These are phyloP conservation scores for Claviceps humidiphila DNA, from an alignment of 2,329 filamentous ascomycete species.

Conservation along the genomic window DNA sequence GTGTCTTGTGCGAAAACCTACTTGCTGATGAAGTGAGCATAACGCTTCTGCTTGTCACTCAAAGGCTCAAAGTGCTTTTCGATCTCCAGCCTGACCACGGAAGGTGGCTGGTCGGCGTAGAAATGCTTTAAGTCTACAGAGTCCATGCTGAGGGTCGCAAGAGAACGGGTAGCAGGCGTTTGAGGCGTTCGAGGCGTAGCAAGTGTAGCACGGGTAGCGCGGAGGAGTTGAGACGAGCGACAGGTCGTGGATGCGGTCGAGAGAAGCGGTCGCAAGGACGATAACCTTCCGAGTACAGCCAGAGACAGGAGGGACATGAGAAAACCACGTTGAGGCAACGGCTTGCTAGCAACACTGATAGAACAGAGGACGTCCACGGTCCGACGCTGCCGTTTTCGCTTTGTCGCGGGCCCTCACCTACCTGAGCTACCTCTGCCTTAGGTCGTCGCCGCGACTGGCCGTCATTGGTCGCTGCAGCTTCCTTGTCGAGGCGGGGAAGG, in stretches of 20 bases:
- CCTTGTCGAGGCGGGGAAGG: neutral
- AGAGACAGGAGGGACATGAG: slow-evolving; percentile 22
- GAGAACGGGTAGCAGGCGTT: neutral
- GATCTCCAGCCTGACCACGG: slow-evolving; percentile 76
- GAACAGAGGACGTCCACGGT: neutral
- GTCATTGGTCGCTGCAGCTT: neutral
- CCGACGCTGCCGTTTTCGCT: neutral
- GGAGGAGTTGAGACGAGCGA: slow-evolving; percentile 10
- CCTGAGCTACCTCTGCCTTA: neutral
- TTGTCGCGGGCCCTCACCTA: neutral
- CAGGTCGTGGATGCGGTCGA: slow-evolving; percentile 12
- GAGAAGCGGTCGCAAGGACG: slow-evolving; percentile 18
- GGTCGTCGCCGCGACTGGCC: neutral
- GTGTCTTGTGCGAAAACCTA: slow-evolving; percentile 25
- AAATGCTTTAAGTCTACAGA: slow-evolving; percentile 58
- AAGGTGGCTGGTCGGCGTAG: slow-evolving; percentile 80
- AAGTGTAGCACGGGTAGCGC: neutral
- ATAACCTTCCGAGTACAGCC: slow-evolving; percentile 22
- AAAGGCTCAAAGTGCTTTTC: slow-evolving; percentile 82
- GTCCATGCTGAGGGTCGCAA: slow-evolving; percentile 33
- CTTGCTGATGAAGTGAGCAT: slow-evolving; percentile 82
- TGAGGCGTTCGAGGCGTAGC: neutral
- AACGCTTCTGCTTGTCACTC: slow-evolving; percentile 66
- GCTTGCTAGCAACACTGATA: neutral
- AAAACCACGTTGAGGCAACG: slow-evolving; percentile 2